Percentiles rank a stretch among this genome's conserved stretches.
These are phyloP conservation scores for Trichoderma brevicompactum DNA, from an alignment of 2,329 filamentous ascomycete species.

Conservation along the genomic window DNA sequence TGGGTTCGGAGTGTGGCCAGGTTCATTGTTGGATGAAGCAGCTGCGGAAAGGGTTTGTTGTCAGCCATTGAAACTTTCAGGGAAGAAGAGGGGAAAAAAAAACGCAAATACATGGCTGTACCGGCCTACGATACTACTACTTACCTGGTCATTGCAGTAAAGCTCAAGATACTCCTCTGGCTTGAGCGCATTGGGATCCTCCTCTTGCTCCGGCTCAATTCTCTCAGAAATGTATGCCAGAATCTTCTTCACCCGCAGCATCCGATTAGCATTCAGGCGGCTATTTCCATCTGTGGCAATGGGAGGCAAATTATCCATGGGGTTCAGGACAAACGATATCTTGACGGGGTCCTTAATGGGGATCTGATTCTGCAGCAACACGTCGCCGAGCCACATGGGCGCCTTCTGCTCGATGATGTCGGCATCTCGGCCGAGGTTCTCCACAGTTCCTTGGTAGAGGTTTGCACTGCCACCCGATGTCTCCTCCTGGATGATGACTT, in stretches of 20 bases:
- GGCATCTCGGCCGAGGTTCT: constrained; percentile 73
- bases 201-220: constrained; percentile 73
- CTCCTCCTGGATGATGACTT: constrained; percentile 72
- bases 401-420: constrained; percentile 84
- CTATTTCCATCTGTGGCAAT: constrained; percentile 83
- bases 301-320: constrained; percentile 73
- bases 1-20: constrained; percentile 91
- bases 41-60: constrained; percentile 43
- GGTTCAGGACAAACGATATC: constrained; percentile 90
- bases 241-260: constrained; percentile 95
- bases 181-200: constrained; percentile 65
- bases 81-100: no score
- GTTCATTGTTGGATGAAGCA: constrained; percentile 82
- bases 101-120: not conserved
- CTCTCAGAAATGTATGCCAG: constrained; percentile 89
- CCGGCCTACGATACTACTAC: constrained; percentile 37
- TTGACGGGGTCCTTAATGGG: constrained; percentile 92
- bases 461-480: constrained; percentile 73
- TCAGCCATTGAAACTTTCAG: not conserved
- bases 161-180: constrained; percentile 94
- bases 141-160: constrained; percentile 89
- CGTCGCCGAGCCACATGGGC: constrained; percentile 90
- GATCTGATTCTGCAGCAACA: constrained; percentile 80
- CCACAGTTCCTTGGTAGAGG: constrained; percentile 88
- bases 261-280: constrained; percentile 92